phyloP scores from a whole-genome alignment of 805 yeast species.

The Grigorovia humatica region DNA sequence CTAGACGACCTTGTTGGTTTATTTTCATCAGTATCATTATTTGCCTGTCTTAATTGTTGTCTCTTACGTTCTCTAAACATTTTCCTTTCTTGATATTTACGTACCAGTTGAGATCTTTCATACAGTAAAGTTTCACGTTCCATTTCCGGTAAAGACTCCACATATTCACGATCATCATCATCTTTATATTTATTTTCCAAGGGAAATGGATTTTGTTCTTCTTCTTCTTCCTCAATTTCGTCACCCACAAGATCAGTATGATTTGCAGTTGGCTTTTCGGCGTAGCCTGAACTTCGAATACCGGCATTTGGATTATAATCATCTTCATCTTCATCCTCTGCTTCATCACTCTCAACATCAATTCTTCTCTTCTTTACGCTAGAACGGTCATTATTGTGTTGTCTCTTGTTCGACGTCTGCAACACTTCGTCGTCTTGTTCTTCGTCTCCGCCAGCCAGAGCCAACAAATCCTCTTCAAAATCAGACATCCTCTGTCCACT shows the following conservation, averaged over 20 bases:
- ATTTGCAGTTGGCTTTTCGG: conserved; percentile 10
- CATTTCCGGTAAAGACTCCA: conserved; percentile 74
- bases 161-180: conserved; percentile 58
- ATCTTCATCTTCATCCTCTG: conserved; percentile 31
- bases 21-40: conserved; percentile 5
- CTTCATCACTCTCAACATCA: conserved; percentile 22
- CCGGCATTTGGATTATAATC: conserved; percentile 29
- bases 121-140: conserved; percentile 84
- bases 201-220: conserved; percentile 71
- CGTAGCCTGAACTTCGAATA: conserved; percentile 2
- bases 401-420: conserved; percentile 20
- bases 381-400: conserved; percentile 20
- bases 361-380: conserved; percentile 28
- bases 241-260: conserved; percentile 28
- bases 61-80: conserved; percentile 67
- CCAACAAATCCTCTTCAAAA: conserved; percentile 90
- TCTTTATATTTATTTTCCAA: conserved; percentile 84
- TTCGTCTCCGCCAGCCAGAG: conserved; percentile 77
- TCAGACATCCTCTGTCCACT: conserved; percentile 48
- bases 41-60: conserved; percentile 22
- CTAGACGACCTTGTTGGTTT: conserved; percentile 22
- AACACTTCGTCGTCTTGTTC: conserved; percentile 32
- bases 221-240: conserved; percentile 27
- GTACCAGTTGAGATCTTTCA: conserved; percentile 88
- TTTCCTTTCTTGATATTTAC: conserved; percentile 73